Conservation (phyloP, 768 basidiomycete genomes). For the Podaxis rugospora region DNA sequence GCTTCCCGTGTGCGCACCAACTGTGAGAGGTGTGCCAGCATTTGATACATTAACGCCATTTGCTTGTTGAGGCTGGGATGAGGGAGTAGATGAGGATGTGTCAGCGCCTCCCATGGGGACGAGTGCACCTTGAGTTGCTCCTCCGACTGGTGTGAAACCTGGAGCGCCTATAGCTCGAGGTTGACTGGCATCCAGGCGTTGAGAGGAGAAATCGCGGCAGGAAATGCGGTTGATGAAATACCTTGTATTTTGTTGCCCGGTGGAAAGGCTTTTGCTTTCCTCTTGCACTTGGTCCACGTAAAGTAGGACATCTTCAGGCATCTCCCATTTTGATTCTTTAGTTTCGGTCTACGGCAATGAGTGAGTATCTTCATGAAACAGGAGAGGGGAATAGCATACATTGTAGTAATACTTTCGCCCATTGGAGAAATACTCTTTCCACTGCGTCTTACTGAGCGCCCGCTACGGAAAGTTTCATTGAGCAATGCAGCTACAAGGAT, state of each 20-base stretch:
- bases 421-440: conserved; percentile 95
- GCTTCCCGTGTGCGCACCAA: conserved; percentile 44
- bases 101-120: conserved; percentile 49
- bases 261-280: conserved; percentile 48
- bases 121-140: conserved; percentile 49
- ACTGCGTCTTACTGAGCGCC: conserved; percentile 84
- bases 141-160: conserved; percentile 37
- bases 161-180: conserved; percentile 32
- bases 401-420: conserved; percentile 91
- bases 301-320: conserved; percentile 89
- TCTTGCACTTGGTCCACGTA: conserved; percentile 77
- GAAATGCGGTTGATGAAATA: conserved; percentile 24
- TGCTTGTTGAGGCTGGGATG: conserved; percentile 42
- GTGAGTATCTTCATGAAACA: conserved; percentile 1
- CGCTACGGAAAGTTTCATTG: conserved; percentile 39
- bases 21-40: conserved; percentile 26
- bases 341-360: conserved; percentile 55
- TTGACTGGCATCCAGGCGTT: conserved; percentile 12
- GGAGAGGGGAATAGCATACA: conserved; percentile 34
- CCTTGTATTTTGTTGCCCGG: conserved; percentile 3
- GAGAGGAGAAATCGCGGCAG: conserved; percentile 13
- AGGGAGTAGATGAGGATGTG: conserved; percentile 44
- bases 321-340: conserved; percentile 97
- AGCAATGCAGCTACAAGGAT: conserved; percentile 11
- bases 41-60: conserved; percentile 36